Evolutionary conservation across 441 rosid species (phyloP).

Genomic region (Dalechampia spathulata): DNA sequence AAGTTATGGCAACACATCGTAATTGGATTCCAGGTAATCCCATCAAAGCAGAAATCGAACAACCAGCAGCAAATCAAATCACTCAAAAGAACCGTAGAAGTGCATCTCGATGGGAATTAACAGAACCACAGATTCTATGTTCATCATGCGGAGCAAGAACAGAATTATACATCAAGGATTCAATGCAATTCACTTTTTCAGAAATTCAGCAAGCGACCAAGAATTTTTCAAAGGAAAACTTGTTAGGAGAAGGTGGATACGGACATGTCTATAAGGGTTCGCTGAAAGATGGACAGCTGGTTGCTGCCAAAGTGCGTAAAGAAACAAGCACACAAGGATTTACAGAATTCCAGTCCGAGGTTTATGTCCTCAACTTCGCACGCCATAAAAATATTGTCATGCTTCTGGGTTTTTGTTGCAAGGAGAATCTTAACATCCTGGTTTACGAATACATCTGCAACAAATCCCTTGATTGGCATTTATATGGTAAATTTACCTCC

Average conservation of each 20-base stretch:
- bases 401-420: slow-evolving; percentile 58
- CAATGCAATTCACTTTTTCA: slow-evolving; percentile 33
- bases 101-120: slow-evolving; percentile 15
- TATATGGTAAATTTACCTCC: slow-evolving; percentile 33
- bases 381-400: slow-evolving; percentile 69
- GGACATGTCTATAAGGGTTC: slow-evolving; percentile 51
- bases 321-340: slow-evolving; percentile 53
- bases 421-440: slow-evolving; percentile 53
- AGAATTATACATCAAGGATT: slow-evolving; percentile 34
- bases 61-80: slow-evolving; percentile 3
- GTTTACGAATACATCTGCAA: slow-evolving; percentile 67
- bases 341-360: slow-evolving; percentile 42
- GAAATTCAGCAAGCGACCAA: slow-evolving; percentile 50
- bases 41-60: too few species aligned
- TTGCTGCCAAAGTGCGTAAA: slow-evolving; percentile 57
- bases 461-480: slow-evolving; percentile 55
- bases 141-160: slow-evolving; percentile 40
- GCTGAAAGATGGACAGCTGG: slow-evolving; percentile 45
- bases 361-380: slow-evolving; percentile 44
- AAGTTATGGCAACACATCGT: too few species aligned
- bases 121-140: slow-evolving; percentile 45
- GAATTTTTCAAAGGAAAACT: slow-evolving; percentile 38
- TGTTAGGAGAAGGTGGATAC: slow-evolving; percentile 60
- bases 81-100: slow-evolving; percentile 16
- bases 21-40: too few species aligned